Evolutionary conservation across 2,329 filamentous ascomycete genomes (phyloP), one percentile per base, ranked within the genome.

Genomic region (Paraphoma chrysanthemicola): DNA sequence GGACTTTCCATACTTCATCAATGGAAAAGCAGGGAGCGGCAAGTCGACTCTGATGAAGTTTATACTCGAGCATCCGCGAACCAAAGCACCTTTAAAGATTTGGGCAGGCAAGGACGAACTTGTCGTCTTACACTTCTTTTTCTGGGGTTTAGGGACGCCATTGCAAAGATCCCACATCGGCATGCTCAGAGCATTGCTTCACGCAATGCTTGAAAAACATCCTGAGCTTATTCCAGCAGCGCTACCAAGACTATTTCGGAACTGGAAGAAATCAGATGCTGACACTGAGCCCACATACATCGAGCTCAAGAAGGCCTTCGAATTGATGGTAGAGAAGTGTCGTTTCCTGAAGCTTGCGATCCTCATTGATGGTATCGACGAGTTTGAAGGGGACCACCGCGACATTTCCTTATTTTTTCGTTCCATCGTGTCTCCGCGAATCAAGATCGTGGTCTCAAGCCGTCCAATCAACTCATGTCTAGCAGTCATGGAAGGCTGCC

Each of bases 31-130:
- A 0, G 76, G 71, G 0, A 72, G 72, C 4, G 76, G 76, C 0
- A 78, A 78, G 41, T 70, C 64, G 4, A 76, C 72, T 0, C 45
- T 78, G 9, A 66, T 76, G 52, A 77, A 74, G 42, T 76, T 64
- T 42, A 54, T 77, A 10, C 12, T 59, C 2, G 31, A 54, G 0
- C 44, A 68, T 11, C 8, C 43, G 2, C 12, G 44, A 5, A 74
- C 68, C 3, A 12, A 29, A 18, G 8, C 42, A 1, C 9, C 39
- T 0, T 54, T 77, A 6, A 9, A 54, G 1, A 2, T 23, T 1
- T 76, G 73, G 71, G 48, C 60, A 1, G 42, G 30, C 0, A 28
- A 10, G 1, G n/a, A 28, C 4, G 10, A 54, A 3, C 42, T 67
- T 7, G 6, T 61, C 0, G 44, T 71, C 0, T 12, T 65, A 4